phyloP scores from a whole-genome alignment of 2,329 filamentous ascomycete genomes.

The Diaporthe batatas region DNA sequence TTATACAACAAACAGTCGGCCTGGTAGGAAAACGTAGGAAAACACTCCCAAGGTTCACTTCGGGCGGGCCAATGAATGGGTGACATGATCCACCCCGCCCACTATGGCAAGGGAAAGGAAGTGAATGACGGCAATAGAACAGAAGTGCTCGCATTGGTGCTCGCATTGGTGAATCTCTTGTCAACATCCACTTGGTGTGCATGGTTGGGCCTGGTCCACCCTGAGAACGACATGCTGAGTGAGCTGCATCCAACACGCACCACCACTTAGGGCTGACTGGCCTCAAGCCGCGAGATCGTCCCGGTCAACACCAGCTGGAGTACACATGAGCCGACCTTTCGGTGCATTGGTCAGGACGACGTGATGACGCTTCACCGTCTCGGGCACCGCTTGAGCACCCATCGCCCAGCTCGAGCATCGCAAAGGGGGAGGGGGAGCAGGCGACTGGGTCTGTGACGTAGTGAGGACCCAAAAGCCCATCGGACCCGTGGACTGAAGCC shows the following conservation, averaged over 20 bases:
- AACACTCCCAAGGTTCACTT: neutral
- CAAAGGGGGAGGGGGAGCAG: too few species aligned
- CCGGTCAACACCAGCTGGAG: neutral
- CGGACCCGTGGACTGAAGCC: neutral
- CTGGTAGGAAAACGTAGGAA: too few species aligned
- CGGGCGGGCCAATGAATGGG: neutral
- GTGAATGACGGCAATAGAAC: neutral
- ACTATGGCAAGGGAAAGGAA: neutral
- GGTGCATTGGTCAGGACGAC: neutral
- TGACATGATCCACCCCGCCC: neutral
- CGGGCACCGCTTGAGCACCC: neutral
- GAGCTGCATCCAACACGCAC: conserved; percentile 1
- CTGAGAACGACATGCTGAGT: neutral
- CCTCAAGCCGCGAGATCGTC: neutral
- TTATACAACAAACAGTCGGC: neutral
- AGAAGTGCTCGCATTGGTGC: conserved; percentile 1
- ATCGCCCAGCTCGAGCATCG: neutral
- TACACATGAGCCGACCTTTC: neutral
- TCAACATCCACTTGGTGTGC: conserved; percentile 8
- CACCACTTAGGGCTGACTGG: neutral
- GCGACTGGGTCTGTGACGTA: too few species aligned
- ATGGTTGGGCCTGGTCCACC: conserved; percentile 22
- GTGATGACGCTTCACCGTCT: neutral
- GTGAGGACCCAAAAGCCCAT: conserved; percentile 3
- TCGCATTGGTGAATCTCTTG: conserved; percentile 8